A percentile compares a stretch with the other conserved stretches of the same genome.
These are phyloP conservation scores for Aegilops longissima DNA, from an alignment of 176 grass and related monocot genomes.

Conservation along the genomic window DNA sequence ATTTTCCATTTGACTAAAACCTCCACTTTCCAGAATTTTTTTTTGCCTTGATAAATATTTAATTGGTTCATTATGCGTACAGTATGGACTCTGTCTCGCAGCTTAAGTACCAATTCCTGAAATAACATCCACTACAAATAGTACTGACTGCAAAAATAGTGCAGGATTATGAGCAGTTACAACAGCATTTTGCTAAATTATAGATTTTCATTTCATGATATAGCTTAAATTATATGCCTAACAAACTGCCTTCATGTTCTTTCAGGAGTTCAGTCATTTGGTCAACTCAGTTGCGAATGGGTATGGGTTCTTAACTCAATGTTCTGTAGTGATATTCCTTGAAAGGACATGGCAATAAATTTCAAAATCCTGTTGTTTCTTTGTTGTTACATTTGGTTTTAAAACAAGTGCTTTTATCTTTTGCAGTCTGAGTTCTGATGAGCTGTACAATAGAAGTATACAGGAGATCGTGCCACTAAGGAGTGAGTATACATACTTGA, in stretches of 20 bases:
- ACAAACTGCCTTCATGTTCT: slow-evolving; percentile 7
- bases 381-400: not conserved
- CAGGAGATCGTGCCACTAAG: not conserved
- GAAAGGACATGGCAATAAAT: not conserved
- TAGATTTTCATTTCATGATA: not conserved
- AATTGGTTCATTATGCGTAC: not conserved
- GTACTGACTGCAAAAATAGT: not conserved
- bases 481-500: slow-evolving; percentile 32
- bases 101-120: not conserved
- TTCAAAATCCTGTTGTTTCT: not conserved
- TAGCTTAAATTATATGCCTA: not conserved
- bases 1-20: not conserved
- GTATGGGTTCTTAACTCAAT: not conserved
- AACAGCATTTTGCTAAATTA: not conserved
- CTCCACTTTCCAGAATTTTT: not conserved
- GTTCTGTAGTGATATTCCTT: not conserved
- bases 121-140: not conserved
- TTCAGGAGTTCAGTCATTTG: slow-evolving; percentile 29
- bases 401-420: not conserved
- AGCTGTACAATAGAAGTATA: slow-evolving; percentile 21
- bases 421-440: not conserved
- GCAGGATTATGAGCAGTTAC: not conserved
- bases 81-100: not conserved
- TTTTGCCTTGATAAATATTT: not conserved
- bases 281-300: slow-evolving; percentile 18